phyloP scores from a whole-genome alignment of 768 basidiomycete genomes.

The Coprinopsis cinerea region DNA sequence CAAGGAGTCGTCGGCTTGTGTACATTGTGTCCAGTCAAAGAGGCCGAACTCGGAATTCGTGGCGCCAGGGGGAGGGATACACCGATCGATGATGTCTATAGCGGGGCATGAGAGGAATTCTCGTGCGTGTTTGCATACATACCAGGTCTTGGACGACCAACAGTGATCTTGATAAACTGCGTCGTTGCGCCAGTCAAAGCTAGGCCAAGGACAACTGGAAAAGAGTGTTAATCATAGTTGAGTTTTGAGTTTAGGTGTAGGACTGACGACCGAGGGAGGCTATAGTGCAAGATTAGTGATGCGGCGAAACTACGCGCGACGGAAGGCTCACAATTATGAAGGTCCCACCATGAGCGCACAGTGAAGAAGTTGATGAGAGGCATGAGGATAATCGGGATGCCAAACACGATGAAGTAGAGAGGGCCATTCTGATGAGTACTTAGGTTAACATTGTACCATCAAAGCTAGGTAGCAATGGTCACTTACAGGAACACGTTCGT shows the following conservation, averaged over 20 bases:
- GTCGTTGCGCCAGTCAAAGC: slow-evolving; percentile 77
- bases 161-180: slow-evolving; percentile 79
- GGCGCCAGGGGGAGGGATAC: slow-evolving; percentile 61
- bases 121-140: slow-evolving; percentile 5
- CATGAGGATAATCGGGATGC: slow-evolving; percentile 67
- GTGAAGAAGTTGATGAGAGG: slow-evolving; percentile 65
- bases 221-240: not conserved
- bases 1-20: slow-evolving; percentile 50
- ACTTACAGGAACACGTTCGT: slow-evolving; percentile 71
- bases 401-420: slow-evolving; percentile 46
- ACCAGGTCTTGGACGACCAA: slow-evolving; percentile 89
- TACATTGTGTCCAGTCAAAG: slow-evolving; percentile 73
- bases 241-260: not conserved
- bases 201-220: slow-evolving; percentile 63
- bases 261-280: slow-evolving; percentile 38
- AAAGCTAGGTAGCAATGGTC: slow-evolving; percentile 18
- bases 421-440: slow-evolving; percentile 36
- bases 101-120: not conserved
- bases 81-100: slow-evolving; percentile 61
- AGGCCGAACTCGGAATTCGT: slow-evolving; percentile 69
- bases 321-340: slow-evolving; percentile 56
- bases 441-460: not conserved
- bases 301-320: not conserved
- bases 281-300: slow-evolving; percentile 13
- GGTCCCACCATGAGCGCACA: slow-evolving; percentile 83